phyloP scores from a whole-genome alignment of 2,329 filamentous ascomycete genomes.

The Fusarium sororula region DNA sequence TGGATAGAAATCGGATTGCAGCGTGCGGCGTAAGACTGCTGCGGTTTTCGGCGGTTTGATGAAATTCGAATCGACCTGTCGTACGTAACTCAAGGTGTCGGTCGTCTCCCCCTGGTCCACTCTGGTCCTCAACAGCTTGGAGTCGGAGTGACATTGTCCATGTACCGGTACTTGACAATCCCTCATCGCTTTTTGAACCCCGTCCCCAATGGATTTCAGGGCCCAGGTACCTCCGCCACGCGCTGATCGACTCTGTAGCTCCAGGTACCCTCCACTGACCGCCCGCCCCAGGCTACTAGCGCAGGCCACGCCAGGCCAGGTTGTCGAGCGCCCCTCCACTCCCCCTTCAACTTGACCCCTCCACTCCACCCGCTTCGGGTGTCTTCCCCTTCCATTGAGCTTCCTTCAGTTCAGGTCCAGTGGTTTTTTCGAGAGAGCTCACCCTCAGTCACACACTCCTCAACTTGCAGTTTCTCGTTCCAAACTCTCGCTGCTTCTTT shows the following conservation, averaged over 20 bases:
- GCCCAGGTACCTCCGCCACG: slow-evolving; percentile 31
- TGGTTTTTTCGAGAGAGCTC: slow-evolving; percentile 43
- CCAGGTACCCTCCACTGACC: slow-evolving; percentile 33
- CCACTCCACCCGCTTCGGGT: slow-evolving; percentile 32
- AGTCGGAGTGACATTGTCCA: slow-evolving; percentile 12
- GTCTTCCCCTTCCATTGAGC: slow-evolving; percentile 44
- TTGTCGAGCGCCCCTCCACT: slow-evolving; percentile 13
- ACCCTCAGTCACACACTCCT: slow-evolving; percentile 32
- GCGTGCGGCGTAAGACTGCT: slow-evolving; percentile 15
- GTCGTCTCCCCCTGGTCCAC: slow-evolving; percentile 35
- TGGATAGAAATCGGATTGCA: slow-evolving; percentile 3
- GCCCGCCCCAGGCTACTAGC: slow-evolving; percentile 11
- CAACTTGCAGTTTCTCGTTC: slow-evolving; percentile 25
- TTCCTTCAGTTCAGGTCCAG: slow-evolving; percentile 32
- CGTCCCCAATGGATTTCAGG: slow-evolving; percentile 35
- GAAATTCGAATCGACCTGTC: slow-evolving; percentile 27
- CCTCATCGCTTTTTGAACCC: slow-evolving; percentile 39
- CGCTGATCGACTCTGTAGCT: slow-evolving; percentile 14
- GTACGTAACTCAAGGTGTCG: slow-evolving; percentile 34
- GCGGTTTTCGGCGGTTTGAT: slow-evolving; percentile 37
- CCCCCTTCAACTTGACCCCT: slow-evolving; percentile 35
- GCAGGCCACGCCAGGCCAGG: slow-evolving; percentile 22
- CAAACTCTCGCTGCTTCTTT: slow-evolving; percentile 32
- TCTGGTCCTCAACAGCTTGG: slow-evolving; percentile 42
- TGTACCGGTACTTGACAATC: slow-evolving; percentile 36